Base-by-base conservation (phyloP, 305 asterid species). In the Solanum chacoense region DNA sequence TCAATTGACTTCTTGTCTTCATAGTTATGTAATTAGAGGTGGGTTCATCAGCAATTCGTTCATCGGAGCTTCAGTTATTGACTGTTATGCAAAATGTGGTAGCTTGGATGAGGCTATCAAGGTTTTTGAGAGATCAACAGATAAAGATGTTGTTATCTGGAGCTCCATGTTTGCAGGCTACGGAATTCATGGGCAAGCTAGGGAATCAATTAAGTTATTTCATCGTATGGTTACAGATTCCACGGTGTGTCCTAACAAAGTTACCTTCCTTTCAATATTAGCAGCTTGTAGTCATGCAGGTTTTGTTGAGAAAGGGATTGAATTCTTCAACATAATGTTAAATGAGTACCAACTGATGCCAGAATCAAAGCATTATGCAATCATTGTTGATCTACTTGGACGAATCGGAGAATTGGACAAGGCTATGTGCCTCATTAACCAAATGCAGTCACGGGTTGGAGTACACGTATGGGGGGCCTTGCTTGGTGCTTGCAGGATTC, bases 211-310 rank as follows among this genome's bases (percentile, higher is more conserved):
- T 29, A 90, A 90, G 7, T 86, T 96, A 75, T 95, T 95, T 22
- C 36, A 90, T 40, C 90, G 86, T 45, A 96, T 96, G 99, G 73
- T 50, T 50, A 31, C 22, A 83, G 42, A 50, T 45, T 85, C 95
- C 6, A 8, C 84, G 31, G 79, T 93, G 76, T 79, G 34, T 87
- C 98, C 99, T 2, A 95, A 95, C 80, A 89, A 91, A 7, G 93
- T 95, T 4, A 90, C 96, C 0, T 95, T 96, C 90, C 92, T 95
- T 13, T 94, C 98, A 6, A 77, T 95, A 87, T 80, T 96, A 90
- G 93, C 96, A 0, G 98, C 98, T 0, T 96, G 99, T 85, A 96
- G 98, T 75, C 98, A 95, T 89, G 92, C 96, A 0, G 98, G 99
- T 86, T 90, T 95, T 11, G 90, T 95, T 4, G 87, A 90, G 85